phyloP scores from a whole-genome alignment of 768 basidiomycete species.

The Amanita pallidorosea region DNA sequence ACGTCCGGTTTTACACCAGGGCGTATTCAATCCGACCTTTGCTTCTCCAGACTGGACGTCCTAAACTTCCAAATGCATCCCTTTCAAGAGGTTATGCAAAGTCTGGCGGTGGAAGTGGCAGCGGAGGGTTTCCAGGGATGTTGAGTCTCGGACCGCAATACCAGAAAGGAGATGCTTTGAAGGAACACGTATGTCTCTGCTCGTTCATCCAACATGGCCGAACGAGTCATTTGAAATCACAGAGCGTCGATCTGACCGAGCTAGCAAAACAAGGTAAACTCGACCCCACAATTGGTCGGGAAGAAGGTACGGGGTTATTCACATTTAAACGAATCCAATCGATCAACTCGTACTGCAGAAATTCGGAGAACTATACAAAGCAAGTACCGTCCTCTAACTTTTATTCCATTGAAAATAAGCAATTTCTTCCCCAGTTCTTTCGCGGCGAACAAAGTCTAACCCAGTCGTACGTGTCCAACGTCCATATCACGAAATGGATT shows the following conservation, averaged over 20 bases:
- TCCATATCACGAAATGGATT: not conserved
- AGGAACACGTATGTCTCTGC: slow-evolving; percentile 46
- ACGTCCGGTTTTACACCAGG: not conserved
- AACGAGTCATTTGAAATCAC: not conserved
- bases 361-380: slow-evolving; percentile 89
- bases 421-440: slow-evolving; percentile 41
- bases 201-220: not conserved
- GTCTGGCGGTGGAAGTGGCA: slow-evolving; percentile 12
- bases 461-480: slow-evolving; percentile 51
- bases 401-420: not conserved
- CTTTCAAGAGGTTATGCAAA: slow-evolving; percentile 29
- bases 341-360: slow-evolving; percentile 27
- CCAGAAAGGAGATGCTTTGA: slow-evolving; percentile 77
- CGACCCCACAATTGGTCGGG: slow-evolving; percentile 84
- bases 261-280: slow-evolving; percentile 74
- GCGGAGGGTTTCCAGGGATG: slow-evolving; percentile 52
- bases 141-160: slow-evolving; percentile 50
- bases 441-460: slow-evolving; percentile 84
- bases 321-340: not conserved
- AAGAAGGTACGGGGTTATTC: slow-evolving; percentile 43
- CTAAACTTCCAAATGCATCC: not conserved
- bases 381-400: slow-evolving; percentile 21
- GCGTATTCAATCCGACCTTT: not conserved
- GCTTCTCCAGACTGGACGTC: not conserved
- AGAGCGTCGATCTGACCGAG: slow-evolving; percentile 82